These are phyloP conservation scores for Macrolepiota dolichaula DNA, from an alignment of 768 basidiomycete species.

Conservation along the genomic window DNA sequence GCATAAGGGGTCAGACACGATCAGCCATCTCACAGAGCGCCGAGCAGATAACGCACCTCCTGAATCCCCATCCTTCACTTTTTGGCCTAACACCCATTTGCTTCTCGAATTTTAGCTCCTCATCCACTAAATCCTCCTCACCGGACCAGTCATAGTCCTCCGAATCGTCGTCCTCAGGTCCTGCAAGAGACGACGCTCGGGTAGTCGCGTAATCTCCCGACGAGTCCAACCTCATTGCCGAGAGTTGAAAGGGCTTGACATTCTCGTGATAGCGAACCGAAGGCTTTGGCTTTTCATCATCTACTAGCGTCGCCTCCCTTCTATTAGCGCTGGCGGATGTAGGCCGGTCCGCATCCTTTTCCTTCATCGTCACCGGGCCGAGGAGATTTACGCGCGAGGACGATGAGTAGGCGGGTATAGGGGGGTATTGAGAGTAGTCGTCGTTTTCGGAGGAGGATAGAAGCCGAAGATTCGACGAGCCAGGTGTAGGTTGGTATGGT, in stretches of 20 bases:
- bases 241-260: slow-evolving; percentile 22
- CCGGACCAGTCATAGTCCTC: slow-evolving; percentile 75
- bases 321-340: background rate
- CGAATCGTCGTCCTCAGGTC: slow-evolving; percentile 58
- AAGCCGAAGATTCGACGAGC: slow-evolving; percentile 21
- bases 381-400: background rate
- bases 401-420: slow-evolving; percentile 25
- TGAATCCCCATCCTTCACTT: slow-evolving; percentile 46
- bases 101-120: slow-evolving; percentile 63
- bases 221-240: slow-evolving; percentile 24
- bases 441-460: slow-evolving; percentile 19
- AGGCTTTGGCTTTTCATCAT: slow-evolving; percentile 16
- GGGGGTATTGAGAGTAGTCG: slow-evolving; percentile 16
- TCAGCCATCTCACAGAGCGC: background rate
- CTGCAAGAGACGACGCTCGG: slow-evolving; percentile 41
- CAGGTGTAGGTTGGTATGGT: slow-evolving; percentile 32
- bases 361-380: background rate
- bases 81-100: slow-evolving; percentile 50
- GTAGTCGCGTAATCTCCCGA: slow-evolving; percentile 23
- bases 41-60: slow-evolving; percentile 36
- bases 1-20: background rate
- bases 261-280: slow-evolving; percentile 53
- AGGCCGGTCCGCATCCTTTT: slow-evolving; percentile 9
- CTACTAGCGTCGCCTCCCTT: slow-evolving; percentile 17
- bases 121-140: slow-evolving; percentile 72